Conservation (phyloP, 371 early-diverging fungal species). For the Mucor irregularis region DNA sequence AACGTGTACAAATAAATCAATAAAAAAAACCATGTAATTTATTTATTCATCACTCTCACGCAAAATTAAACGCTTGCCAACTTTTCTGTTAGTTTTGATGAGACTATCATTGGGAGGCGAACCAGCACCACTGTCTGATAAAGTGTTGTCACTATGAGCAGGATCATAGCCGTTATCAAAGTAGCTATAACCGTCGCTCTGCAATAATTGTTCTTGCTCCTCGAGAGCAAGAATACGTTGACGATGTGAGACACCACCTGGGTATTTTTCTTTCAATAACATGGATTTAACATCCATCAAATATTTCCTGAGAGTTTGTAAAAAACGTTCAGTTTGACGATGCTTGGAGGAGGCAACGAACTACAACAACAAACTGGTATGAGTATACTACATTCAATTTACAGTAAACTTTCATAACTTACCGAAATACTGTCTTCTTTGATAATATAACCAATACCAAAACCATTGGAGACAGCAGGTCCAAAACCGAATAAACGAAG, state of each 20-base stretch:
- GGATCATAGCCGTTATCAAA: constrained; percentile 51
- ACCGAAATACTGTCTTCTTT: constrained; percentile 66
- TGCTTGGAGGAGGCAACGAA: constrained; percentile 60
- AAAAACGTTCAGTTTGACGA: constrained; percentile 54
- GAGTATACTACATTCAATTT: too few relatives aligned
- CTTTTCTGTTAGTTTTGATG: constrained; percentile 9
- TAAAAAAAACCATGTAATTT: not conserved
- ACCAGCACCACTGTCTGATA: constrained; percentile 16
- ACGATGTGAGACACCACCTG: constrained; percentile 43
- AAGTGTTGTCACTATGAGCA: constrained; percentile 11
- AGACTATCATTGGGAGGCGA: constrained; percentile 1
- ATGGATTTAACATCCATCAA: constrained; percentile 43
- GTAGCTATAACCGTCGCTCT: constrained; percentile 46
- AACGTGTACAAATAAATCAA: not conserved
- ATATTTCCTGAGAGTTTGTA: constrained; percentile 46
- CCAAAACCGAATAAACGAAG: constrained; percentile 91
- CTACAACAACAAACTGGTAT: too few relatives aligned
- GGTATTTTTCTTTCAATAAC: constrained; percentile 49
- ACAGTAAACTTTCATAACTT: constrained; percentile 20
- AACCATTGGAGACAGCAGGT: constrained; percentile 89
- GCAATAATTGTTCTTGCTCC: constrained; percentile 27
- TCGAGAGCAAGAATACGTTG: constrained; percentile 46
- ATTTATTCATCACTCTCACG: constrained; percentile 33
- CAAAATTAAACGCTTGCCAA: constrained; percentile 44
- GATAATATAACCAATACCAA: constrained; percentile 89